A percentile compares a stretch with the other conserved stretches of the same genome.
phyloP scores from a whole-genome alignment of 139 green algal species.

The Chlorella vulgaris region DNA sequence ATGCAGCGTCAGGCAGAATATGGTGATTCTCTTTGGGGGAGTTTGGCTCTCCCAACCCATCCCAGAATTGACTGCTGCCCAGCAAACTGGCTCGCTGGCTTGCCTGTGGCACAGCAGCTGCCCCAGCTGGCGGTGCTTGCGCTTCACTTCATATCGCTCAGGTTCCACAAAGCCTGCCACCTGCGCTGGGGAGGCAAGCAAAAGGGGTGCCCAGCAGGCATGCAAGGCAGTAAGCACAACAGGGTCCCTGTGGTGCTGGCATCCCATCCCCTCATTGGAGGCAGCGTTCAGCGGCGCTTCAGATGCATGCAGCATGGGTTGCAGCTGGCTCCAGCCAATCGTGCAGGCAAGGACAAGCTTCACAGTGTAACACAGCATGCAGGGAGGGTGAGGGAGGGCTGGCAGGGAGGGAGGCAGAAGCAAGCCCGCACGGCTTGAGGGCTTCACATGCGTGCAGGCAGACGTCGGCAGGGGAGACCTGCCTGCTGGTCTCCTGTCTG shows the following conservation, averaged over 20 bases:
- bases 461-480: constrained; percentile 55
- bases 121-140: constrained; percentile 68
- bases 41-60: no score
- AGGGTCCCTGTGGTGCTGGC: background rate
- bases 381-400: background rate
- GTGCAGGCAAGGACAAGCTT: background rate
- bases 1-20: no score
- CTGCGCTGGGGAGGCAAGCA: no score
- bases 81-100: no score
- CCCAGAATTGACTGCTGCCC: no score
- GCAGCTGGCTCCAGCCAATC: no score
- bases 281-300: no score
- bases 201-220: background rate
- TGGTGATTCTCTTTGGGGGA: no score
- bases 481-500: constrained; percentile 54
- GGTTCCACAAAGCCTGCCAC: constrained; percentile 68
- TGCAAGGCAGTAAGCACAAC: background rate
- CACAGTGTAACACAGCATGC: background rate
- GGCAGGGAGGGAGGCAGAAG: background rate
- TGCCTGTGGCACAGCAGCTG: constrained; percentile 59
- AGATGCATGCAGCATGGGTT: no score
- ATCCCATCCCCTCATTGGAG: background rate
- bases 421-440: background rate
- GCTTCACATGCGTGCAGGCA: background rate
- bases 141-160: constrained; percentile 63